Percentiles rank a stretch among this genome's conserved stretches.
Conservation (phyloP, 2,329 filamentous ascomycete species). For the Microcyclospora tardicrescens region DNA sequence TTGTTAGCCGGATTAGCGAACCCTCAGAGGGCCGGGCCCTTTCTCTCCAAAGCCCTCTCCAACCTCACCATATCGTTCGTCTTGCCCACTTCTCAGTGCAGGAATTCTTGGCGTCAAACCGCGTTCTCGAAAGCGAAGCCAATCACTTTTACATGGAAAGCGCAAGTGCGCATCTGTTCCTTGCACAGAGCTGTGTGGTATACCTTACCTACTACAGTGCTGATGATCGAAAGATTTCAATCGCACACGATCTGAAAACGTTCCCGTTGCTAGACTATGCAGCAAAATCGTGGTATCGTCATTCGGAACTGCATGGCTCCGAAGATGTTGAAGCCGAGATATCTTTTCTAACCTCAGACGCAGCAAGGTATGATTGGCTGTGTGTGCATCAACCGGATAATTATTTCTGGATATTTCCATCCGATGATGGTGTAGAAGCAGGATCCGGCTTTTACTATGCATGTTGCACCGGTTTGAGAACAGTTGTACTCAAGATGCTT, state of each 20-base stretch:
- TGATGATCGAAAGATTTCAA: neutral
- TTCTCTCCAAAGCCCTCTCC: too few species aligned
- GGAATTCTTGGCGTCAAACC: slow-evolving; percentile 12
- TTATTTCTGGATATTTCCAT: neutral
- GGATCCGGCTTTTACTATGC: slow-evolving; percentile 4
- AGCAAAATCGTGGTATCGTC: slow-evolving; percentile 6
- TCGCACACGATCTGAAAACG: neutral
- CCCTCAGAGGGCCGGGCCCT: too few species aligned
- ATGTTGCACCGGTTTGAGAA: neutral
- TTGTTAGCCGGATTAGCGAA: neutral
- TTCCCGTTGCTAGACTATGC: slow-evolving; percentile 9
- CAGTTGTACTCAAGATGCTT: slow-evolving; percentile 1
- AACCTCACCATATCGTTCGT: slow-evolving; percentile 2
- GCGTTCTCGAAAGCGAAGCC: slow-evolving; percentile 2
- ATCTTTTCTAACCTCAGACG: slow-evolving; percentile 2
- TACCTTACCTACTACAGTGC: neutral
- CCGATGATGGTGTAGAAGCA: slow-evolving; percentile 1
- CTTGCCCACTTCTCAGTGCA: slow-evolving; percentile 15
- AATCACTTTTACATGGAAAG: neutral
- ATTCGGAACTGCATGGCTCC: slow-evolving; percentile 3
- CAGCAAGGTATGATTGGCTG: slow-evolving; percentile 4
- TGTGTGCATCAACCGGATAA: slow-evolving; percentile 2
- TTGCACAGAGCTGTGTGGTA: neutral
- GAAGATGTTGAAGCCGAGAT: slow-evolving; percentile 2
- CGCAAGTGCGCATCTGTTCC: neutral